phyloP scores from a whole-genome alignment of 768 basidiomycete species.

The Holtermanniella nyarrowii region DNA sequence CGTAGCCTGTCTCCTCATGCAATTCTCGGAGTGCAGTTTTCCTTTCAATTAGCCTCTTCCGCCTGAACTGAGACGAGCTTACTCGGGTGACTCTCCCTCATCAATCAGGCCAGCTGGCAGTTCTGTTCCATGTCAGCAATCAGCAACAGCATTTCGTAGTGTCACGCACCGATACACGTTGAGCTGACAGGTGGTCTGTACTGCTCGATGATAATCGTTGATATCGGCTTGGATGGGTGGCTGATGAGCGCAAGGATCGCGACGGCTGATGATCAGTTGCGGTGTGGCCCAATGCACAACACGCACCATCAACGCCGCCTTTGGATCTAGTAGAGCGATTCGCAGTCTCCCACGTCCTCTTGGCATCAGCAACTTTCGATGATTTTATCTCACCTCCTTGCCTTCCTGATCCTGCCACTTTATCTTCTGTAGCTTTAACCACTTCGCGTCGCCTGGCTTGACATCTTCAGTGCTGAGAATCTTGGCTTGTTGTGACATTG shows the following conservation, averaged over 20 bases:
- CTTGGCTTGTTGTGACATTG: slow-evolving; percentile 42
- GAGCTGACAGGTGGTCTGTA: slow-evolving; percentile 79
- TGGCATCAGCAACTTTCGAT: not conserved
- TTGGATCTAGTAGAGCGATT: slow-evolving; percentile 67
- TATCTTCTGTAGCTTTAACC: slow-evolving; percentile 74
- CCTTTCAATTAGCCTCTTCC: slow-evolving; percentile 2
- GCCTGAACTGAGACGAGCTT: slow-evolving; percentile 14
- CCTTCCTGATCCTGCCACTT: slow-evolving; percentile 70
- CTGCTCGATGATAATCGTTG: slow-evolving; percentile 81
- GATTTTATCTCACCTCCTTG: slow-evolving; percentile 49
- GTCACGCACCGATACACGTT: slow-evolving; percentile 54
- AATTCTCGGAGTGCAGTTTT: slow-evolving; percentile 74
- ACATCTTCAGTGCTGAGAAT: slow-evolving; percentile 45
- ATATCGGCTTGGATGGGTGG: slow-evolving; percentile 46
- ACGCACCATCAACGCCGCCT: slow-evolving; percentile 67
- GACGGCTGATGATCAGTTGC: slow-evolving; percentile 50
- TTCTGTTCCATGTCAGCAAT: slow-evolving; percentile 48
- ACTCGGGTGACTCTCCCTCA: slow-evolving; percentile 67
- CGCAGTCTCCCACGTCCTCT: slow-evolving; percentile 86
- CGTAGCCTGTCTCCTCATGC: slow-evolving; percentile 80
- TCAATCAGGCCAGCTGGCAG: slow-evolving; percentile 62
- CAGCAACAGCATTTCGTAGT: slow-evolving; percentile 40
- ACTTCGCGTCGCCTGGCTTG: slow-evolving; percentile 48
- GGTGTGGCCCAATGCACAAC: not conserved
- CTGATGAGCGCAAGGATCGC: slow-evolving; percentile 70